These are phyloP conservation scores for Calocybe cyanea DNA, from an alignment of 768 basidiomycete species.

Conservation along the genomic window DNA sequence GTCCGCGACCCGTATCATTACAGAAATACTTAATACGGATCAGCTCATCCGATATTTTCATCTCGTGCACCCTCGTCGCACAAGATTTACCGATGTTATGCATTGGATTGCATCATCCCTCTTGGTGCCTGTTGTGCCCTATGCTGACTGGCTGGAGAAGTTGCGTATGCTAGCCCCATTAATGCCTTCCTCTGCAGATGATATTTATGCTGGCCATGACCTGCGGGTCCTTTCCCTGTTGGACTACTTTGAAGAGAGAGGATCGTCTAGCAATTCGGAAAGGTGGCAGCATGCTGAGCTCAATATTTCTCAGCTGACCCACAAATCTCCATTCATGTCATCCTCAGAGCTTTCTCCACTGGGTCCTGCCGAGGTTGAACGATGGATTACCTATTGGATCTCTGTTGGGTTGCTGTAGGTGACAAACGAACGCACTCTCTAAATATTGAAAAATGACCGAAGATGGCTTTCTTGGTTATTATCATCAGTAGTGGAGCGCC, in stretches of 20 bases:
- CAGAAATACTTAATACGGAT: constrained; percentile 9
- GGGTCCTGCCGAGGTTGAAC: constrained; percentile 1
- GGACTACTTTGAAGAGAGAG: neutral
- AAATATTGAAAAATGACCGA: too few species aligned
- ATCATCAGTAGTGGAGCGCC: too few species aligned
- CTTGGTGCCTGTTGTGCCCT: neutral
- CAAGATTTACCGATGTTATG: neutral
- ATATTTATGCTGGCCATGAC: neutral
- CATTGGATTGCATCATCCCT: neutral
- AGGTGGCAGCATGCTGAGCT: constrained; percentile 7
- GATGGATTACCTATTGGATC: constrained; percentile 11
- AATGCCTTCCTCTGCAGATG: neutral
- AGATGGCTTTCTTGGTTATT: too few species aligned
- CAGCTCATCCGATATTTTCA: constrained; percentile 9
- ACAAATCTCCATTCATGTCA: neutral
- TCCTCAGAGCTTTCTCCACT: constrained; percentile 3
- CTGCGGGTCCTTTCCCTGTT: constrained; percentile 4
- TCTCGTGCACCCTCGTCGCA: constrained; percentile 16
- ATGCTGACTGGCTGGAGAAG: neutral
- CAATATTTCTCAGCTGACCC: neutral
- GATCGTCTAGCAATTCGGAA: neutral
- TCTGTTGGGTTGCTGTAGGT: constrained; percentile 1
- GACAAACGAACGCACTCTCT: too few species aligned
- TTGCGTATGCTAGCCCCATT: neutral
- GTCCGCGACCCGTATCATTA: constrained; percentile 15